phyloP scores from a whole-genome alignment of 2,329 filamentous ascomycete species.

The Paraphoma chrysanthemicola region DNA sequence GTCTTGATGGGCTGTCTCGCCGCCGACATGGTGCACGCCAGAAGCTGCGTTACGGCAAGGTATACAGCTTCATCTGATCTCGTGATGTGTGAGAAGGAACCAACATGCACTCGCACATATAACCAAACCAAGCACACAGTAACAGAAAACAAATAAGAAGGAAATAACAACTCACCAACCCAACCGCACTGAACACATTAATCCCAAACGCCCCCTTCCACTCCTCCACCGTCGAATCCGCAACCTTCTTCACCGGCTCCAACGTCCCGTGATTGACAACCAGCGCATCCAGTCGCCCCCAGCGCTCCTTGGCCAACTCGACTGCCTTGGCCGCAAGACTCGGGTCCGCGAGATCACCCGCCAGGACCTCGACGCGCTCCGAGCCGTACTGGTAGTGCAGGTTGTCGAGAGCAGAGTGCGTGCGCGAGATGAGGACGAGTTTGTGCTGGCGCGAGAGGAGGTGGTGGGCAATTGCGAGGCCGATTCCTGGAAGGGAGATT shows the following conservation, averaged over 20 bases:
- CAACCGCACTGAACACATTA: conserved; percentile 85
- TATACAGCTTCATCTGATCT: too few species aligned
- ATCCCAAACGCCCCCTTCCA: conserved; percentile 81
- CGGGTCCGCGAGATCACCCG: conserved; percentile 64
- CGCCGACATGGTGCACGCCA: too few species aligned
- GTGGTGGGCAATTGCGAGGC: conserved; percentile 65
- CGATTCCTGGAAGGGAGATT: conserved; percentile 58
- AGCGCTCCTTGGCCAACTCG: conserved; percentile 69
- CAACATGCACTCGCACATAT: conserved; percentile 11
- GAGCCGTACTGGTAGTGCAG: conserved; percentile 55
- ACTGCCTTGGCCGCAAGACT: conserved; percentile 67
- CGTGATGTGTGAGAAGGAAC: too few species aligned
- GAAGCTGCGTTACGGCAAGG: too few species aligned
- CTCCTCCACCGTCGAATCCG: conserved; percentile 70
- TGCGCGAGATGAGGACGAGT: conserved; percentile 65
- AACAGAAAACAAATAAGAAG: conserved; percentile 27
- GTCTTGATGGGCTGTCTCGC: too few species aligned
- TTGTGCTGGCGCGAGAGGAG: conserved; percentile 64
- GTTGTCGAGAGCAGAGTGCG: conserved; percentile 60
- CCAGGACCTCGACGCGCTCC: conserved; percentile 62
- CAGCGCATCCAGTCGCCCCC: conserved; percentile 78
- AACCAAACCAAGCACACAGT: conserved; percentile 1
- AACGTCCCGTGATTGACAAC: conserved; percentile 89
- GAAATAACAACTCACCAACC: conserved; percentile 65
- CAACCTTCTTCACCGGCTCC: conserved; percentile 75